phyloP scores from a whole-genome alignment of 805 yeast species.

The Yarrowia sp. region DNA sequence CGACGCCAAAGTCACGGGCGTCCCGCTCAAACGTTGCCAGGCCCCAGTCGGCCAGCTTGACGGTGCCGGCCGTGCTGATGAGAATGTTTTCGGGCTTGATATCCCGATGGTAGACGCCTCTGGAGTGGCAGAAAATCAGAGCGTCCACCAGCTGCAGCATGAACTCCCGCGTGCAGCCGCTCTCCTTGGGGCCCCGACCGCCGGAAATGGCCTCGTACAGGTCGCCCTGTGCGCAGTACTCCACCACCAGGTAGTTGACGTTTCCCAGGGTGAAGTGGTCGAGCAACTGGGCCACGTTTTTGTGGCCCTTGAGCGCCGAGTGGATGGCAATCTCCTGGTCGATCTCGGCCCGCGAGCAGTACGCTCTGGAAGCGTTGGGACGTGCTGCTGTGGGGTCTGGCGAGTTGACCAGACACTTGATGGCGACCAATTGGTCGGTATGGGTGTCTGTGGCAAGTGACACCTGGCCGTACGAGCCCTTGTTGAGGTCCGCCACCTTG shows the following conservation, averaged over 20 bases:
- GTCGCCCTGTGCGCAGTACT: slow-evolving; percentile 82
- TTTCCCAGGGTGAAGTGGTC: slow-evolving; percentile 61
- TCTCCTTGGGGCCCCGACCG: slow-evolving; percentile 49
- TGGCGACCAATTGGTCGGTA: slow-evolving; percentile 62
- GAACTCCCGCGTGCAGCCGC: slow-evolving; percentile 52
- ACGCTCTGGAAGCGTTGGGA: slow-evolving; percentile 18
- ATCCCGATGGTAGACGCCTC: slow-evolving; percentile 88
- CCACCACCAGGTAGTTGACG: slow-evolving; percentile 69
- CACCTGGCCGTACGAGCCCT: slow-evolving; percentile 92
- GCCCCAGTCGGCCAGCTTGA: slow-evolving; percentile 84
- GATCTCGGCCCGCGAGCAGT: slow-evolving; percentile 31
- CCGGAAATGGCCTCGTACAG: slow-evolving; percentile 83
- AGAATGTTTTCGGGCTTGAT: slow-evolving; percentile 93
- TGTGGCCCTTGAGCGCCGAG: slow-evolving; percentile 70
- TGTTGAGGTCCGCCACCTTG: slow-evolving; percentile 63
- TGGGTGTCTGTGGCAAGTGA: slow-evolving; percentile 74
- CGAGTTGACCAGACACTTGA: slow-evolving; percentile 59
- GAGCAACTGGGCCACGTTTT: slow-evolving; percentile 72
- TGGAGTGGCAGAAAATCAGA: slow-evolving; percentile 69
- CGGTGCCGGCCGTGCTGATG: slow-evolving; percentile 55
- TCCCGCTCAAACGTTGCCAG: slow-evolving; percentile 63
- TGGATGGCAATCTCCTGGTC: slow-evolving; percentile 68
- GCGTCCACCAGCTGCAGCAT: slow-evolving; percentile 81
- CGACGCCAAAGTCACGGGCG: slow-evolving; percentile 78
- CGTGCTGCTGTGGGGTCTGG: slow-evolving; percentile 6